Percentiles rank a stretch among this genome's conserved stretches.
Evolutionary conservation across 2,329 filamentous ascomycete species (phyloP).

Genomic region (Cladophialophora psammophila): DNA sequence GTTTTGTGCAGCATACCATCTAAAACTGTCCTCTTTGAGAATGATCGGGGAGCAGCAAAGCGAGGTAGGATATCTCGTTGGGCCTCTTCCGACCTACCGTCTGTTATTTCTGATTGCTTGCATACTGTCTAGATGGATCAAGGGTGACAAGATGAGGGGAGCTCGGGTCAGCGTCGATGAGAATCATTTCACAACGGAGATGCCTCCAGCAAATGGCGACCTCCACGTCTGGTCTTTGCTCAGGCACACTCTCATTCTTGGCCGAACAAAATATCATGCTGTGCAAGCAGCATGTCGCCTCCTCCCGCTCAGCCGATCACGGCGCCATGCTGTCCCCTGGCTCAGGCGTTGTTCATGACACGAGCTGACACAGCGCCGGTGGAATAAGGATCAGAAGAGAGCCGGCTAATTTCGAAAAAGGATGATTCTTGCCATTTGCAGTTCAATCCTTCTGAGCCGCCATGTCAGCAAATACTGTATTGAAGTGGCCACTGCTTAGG

Average conservation of each 20-base stretch:
- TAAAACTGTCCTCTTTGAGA: no score
- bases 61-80: no score
- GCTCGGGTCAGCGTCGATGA: background rate
- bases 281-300: background rate
- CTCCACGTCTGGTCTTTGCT: background rate
- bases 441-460: no score
- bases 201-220: background rate
- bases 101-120: background rate
- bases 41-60: no score
- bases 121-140: background rate
- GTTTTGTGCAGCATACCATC: no score
- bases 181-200: background rate
- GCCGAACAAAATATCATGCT: background rate
- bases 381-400: no score
- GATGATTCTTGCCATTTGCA: no score
- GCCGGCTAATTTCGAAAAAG: no score
- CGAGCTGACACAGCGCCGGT: no score
- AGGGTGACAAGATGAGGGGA: background rate
- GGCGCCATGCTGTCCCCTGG: background rate
- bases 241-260: background rate
- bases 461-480: no score
- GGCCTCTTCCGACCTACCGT: background rate
- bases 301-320: background rate
- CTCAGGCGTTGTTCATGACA: no score
- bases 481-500: no score